Conservation (phyloP, 2,329 filamentous ascomycete species). For the Colletotrichum tamarilloi region DNA sequence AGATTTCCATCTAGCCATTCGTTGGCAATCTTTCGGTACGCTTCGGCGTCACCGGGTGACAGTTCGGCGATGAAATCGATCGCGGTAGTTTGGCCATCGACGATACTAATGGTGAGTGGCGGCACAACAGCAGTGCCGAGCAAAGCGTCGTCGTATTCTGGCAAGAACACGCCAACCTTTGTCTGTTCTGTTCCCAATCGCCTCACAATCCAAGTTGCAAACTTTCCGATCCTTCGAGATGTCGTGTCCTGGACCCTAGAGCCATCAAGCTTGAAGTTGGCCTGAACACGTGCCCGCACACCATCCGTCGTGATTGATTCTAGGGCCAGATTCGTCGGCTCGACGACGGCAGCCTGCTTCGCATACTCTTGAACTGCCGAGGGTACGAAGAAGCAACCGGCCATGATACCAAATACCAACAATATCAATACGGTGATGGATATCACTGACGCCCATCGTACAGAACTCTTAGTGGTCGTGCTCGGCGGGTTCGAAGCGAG, state of each 20-base stretch:
- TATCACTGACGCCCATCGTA: slow-evolving; percentile 82
- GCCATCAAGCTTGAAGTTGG: slow-evolving; percentile 84
- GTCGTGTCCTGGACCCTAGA: slow-evolving; percentile 77
- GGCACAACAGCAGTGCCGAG: slow-evolving; percentile 84
- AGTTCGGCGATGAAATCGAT: slow-evolving; percentile 85
- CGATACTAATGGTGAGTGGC: slow-evolving; percentile 78
- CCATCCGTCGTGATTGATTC: slow-evolving; percentile 85
- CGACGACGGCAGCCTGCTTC: slow-evolving; percentile 82
- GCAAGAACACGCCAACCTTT: slow-evolving; percentile 80
- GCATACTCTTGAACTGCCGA: slow-evolving; percentile 87
- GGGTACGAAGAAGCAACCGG: slow-evolving; percentile 84
- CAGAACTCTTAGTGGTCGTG: slow-evolving; percentile 51
- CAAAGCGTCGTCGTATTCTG: slow-evolving; percentile 82
- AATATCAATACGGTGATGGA: slow-evolving; percentile 75
- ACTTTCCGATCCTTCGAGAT: slow-evolving; percentile 79
- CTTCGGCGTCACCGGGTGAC: slow-evolving; percentile 79
- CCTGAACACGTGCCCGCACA: slow-evolving; percentile 82
- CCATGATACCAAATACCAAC: slow-evolving; percentile 74
- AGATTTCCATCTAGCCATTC: slow-evolving; percentile 89
- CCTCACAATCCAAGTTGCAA: slow-evolving; percentile 83
- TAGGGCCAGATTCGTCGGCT: slow-evolving; percentile 86
- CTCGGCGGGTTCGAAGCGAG: slow-evolving; percentile 37
- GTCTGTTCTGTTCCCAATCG: slow-evolving; percentile 81
- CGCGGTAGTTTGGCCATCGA: slow-evolving; percentile 80
- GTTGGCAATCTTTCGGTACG: slow-evolving; percentile 83